Evolutionary conservation across 2,329 filamentous ascomycete genomes (phyloP).

Genomic region (Colletotrichum australisinense): DNA sequence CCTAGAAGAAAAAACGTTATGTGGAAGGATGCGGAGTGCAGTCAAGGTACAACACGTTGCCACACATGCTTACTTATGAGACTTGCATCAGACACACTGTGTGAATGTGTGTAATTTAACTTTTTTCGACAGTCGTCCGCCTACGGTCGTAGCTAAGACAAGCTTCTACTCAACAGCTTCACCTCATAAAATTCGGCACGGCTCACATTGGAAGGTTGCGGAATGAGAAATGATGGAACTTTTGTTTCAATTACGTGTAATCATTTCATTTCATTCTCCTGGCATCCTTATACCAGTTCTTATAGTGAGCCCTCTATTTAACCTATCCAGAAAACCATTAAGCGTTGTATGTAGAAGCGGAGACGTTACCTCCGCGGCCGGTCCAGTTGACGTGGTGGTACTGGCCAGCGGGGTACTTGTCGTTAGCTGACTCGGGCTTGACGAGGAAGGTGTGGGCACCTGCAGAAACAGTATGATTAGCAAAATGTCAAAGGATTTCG

Average conservation of each 20-base stretch:
- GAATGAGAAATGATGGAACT: neutral
- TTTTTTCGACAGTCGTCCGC: neutral
- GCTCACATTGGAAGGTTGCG: neutral
- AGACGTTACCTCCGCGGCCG: constrained; percentile 95
- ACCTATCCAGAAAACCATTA: constrained; percentile 59
- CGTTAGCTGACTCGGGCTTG: constrained; percentile 82
- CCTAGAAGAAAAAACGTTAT: too few relatives aligned
- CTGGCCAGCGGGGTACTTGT: constrained; percentile 85
- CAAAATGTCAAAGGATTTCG: neutral
- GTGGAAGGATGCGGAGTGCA: neutral
- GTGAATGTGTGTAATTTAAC: neutral
- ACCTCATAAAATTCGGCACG: too few relatives aligned
- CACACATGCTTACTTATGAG: too few relatives aligned
- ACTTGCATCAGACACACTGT: neutral
- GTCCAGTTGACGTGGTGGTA: constrained; percentile 99
- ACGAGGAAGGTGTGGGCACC: constrained; percentile 88
- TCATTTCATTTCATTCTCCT: constrained; percentile 36
- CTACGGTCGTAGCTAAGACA: too few relatives aligned
- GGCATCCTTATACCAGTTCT: constrained; percentile 35
- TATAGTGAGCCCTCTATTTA: constrained; percentile 32
- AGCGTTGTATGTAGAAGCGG: constrained; percentile 96
- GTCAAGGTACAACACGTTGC: neutral
- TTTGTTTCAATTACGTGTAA: constrained; percentile 11
- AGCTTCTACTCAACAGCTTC: too few relatives aligned
- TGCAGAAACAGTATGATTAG: neutral